These are phyloP conservation scores for Penicillium olsonii DNA, from an alignment of 2,329 filamentous ascomycete genomes.

Conservation along the genomic window DNA sequence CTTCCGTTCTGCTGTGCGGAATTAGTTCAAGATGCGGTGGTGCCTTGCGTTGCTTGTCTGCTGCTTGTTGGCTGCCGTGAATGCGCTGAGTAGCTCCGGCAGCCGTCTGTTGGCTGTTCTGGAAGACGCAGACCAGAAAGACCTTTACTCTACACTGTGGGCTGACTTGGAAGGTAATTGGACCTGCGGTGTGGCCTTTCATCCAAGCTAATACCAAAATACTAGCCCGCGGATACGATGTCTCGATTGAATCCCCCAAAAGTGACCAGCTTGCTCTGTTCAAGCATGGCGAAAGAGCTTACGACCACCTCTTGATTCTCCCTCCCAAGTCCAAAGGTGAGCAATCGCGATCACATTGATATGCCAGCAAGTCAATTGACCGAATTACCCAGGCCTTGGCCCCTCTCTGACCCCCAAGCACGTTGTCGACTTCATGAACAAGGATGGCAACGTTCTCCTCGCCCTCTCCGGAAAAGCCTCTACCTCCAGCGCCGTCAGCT, in stretches of 20 bases:
- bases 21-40: constrained; percentile 67
- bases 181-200: not conserved
- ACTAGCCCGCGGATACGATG: constrained; percentile 76
- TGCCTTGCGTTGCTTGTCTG: constrained; percentile 70
- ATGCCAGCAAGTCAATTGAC: constrained; percentile 26
- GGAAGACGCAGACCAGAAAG: constrained; percentile 79
- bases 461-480: constrained; percentile 72
- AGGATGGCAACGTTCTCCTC: constrained; percentile 86
- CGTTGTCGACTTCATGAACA: constrained; percentile 88
- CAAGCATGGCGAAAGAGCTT: constrained; percentile 80
- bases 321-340: constrained; percentile 87
- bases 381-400: constrained; percentile 67
- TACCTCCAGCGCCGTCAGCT: constrained; percentile 71
- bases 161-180: constrained; percentile 48
- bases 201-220: constrained; percentile 12
- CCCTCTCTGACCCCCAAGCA: constrained; percentile 82
- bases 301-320: constrained; percentile 87
- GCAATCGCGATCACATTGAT: constrained; percentile 1
- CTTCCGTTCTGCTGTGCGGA: constrained; percentile 37
- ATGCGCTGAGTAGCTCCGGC: constrained; percentile 77
- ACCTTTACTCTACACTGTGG: constrained; percentile 76
- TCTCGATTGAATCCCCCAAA: constrained; percentile 82
- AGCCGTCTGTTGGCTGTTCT: constrained; percentile 80
- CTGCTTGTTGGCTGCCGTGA: constrained; percentile 53
- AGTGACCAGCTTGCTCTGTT: constrained; percentile 76